These are phyloP conservation scores for Fraxinus ornus DNA, from an alignment of 305 asterid species.

Conservation along the genomic window DNA sequence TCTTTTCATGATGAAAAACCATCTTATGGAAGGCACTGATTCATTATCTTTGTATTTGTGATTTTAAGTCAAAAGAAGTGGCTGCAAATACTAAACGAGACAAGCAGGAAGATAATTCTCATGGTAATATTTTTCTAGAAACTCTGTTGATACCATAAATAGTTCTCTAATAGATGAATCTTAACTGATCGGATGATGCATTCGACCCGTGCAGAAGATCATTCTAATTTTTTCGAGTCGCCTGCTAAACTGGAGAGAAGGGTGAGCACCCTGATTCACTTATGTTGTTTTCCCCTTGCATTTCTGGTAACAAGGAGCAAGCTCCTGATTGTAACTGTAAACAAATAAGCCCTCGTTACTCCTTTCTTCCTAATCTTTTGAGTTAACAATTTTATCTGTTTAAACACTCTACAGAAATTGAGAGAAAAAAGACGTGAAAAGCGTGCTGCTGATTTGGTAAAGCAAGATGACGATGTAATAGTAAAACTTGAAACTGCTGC, in stretches of 20 bases:
- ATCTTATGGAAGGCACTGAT: constrained; percentile 26
- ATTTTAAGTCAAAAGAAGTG: constrained; percentile 39
- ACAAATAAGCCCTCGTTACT: constrained; percentile 12
- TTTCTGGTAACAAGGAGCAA: background rate
- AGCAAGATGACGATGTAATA: constrained; percentile 78
- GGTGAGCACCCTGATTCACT: constrained; percentile 44
- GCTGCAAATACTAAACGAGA: constrained; percentile 39
- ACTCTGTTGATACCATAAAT: constrained; percentile 5
- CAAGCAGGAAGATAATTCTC: constrained; percentile 43
- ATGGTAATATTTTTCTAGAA: constrained; percentile 46
- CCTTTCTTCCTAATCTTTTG: constrained; percentile 7
- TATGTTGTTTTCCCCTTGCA: background rate
- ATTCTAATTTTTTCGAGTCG: constrained; percentile 50
- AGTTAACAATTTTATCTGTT: constrained; percentile 15
- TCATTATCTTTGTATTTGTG: constrained; percentile 26
- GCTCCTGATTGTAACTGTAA: constrained; percentile 3
- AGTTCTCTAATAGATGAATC: constrained; percentile 14
- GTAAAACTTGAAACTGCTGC: constrained; percentile 94
- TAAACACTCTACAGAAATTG: constrained; percentile 63
- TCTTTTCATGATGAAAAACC: constrained; percentile 17
- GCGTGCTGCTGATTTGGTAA: constrained; percentile 79
- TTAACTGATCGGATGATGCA: constrained; percentile 23
- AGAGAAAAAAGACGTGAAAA: constrained; percentile 78
- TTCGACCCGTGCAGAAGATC: constrained; percentile 49
- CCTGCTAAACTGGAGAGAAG: constrained; percentile 68